Evolutionary conservation across 2,329 filamentous ascomycete genomes (phyloP).

Genomic region (Neobulgaria alba): DNA sequence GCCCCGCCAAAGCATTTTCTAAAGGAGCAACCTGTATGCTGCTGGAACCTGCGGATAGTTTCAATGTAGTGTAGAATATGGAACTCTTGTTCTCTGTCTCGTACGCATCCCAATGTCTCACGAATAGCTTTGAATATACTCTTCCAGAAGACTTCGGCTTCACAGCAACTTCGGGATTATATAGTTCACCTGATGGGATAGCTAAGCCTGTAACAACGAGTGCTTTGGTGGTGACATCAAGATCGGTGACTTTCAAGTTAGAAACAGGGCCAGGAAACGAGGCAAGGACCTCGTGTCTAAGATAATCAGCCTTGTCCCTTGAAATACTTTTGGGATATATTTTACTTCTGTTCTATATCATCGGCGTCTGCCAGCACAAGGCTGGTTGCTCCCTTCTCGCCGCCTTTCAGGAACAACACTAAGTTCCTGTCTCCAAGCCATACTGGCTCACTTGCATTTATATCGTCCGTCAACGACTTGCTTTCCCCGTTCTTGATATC

Average conservation of each 20-base stretch:
- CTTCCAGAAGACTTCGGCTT: constrained; percentile 56
- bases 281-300: constrained; percentile 32
- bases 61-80: constrained; percentile 63
- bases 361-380: constrained; percentile 23
- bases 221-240: constrained; percentile 42
- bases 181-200: constrained; percentile 59
- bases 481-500: constrained; percentile 60
- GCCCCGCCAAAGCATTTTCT: constrained; percentile 51
- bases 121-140: constrained; percentile 67
- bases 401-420: constrained; percentile 34
- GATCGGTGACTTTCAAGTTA: constrained; percentile 49
- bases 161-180: constrained; percentile 53
- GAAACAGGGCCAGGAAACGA: constrained; percentile 44
- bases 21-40: constrained; percentile 37
- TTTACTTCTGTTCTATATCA: constrained; percentile 18
- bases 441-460: constrained; percentile 58
- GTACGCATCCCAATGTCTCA: constrained; percentile 79
- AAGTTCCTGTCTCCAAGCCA: constrained; percentile 49
- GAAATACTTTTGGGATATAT: background rate
- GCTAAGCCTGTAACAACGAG: constrained; percentile 56
- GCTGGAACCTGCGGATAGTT: constrained; percentile 23
- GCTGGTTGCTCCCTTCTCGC: constrained; percentile 40
- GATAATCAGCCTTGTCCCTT: background rate
- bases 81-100: constrained; percentile 59
- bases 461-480: constrained; percentile 55